Conservation (phyloP, 2,329 filamentous ascomycete genomes). For the Calonectria honghensis region DNA sequence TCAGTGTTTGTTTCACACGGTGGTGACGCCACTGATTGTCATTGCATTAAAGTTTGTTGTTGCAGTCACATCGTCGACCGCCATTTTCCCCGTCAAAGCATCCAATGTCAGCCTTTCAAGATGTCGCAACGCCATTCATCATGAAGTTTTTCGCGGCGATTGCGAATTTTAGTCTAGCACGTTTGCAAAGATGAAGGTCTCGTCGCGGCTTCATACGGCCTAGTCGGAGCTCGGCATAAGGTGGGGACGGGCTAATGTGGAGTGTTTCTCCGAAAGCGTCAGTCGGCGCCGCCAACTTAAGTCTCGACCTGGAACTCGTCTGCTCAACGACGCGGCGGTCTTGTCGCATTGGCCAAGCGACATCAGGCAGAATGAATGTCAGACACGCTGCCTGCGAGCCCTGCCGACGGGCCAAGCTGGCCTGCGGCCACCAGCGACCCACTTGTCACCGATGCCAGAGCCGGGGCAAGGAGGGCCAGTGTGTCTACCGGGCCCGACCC, state of each 20-base stretch:
- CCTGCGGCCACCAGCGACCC: slow-evolving; percentile 37
- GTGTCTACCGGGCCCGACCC: slow-evolving; percentile 31
- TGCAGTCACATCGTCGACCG: background rate
- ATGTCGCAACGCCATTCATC: background rate
- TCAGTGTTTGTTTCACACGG: background rate
- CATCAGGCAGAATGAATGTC: slow-evolving; percentile 31
- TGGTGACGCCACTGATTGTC: background rate
- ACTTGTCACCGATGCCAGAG: slow-evolving; percentile 31
- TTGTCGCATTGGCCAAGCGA: slow-evolving; percentile 7
- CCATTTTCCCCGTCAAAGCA: background rate
- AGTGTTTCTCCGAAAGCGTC: slow-evolving; percentile 15
- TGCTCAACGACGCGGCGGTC: background rate
- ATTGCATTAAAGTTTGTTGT: background rate
- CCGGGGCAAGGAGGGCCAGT: slow-evolving; percentile 21
- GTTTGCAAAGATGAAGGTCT: background rate
- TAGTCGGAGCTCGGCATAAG: slow-evolving; percentile 19
- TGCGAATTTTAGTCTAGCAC: background rate
- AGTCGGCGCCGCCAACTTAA: background rate
- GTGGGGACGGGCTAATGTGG: slow-evolving; percentile 17
- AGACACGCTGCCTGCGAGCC: slow-evolving; percentile 36
- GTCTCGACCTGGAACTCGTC: slow-evolving; percentile 8
- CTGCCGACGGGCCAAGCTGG: slow-evolving; percentile 32
- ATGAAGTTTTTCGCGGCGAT: background rate
- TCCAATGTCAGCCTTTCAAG: background rate
- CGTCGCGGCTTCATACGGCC: slow-evolving; percentile 8